These are phyloP conservation scores for Cotoneaster glaucophyllus DNA, from an alignment of 306 rosid species.

Conservation along the genomic window DNA sequence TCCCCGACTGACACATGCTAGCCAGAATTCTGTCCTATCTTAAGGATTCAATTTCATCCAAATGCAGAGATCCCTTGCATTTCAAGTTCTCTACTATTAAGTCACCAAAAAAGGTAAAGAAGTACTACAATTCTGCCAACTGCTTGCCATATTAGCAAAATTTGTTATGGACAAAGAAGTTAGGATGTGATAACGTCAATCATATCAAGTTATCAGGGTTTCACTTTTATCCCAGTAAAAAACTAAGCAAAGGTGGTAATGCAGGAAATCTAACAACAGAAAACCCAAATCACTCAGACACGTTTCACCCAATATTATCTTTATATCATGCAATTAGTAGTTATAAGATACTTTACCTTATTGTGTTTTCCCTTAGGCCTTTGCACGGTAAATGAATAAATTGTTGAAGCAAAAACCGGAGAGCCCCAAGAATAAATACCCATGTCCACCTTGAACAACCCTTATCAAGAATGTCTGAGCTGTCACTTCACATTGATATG, in stretches of 20 bases:
- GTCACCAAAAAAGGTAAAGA: neutral
- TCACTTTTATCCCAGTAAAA: slow-evolving; percentile 3
- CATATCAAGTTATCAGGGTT: neutral
- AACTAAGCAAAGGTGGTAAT: neutral
- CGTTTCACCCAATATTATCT: neutral
- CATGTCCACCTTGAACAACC: neutral
- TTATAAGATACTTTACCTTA: neutral
- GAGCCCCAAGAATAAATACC: neutral
- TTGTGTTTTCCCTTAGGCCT: neutral
- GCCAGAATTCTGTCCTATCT: too few species aligned
- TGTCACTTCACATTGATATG: neutral
- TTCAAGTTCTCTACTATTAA: neutral
- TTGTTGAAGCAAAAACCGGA: neutral
- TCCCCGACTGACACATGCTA: neutral
- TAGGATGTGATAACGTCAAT: neutral
- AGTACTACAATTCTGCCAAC: neutral
- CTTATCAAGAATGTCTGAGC: neutral
- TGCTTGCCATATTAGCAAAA: neutral
- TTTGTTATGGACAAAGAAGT: neutral
- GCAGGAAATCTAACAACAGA: neutral
- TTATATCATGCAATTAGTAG: neutral
- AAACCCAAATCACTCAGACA: neutral
- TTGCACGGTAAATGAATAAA: neutral
- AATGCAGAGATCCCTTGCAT: neutral
- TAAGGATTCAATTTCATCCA: neutral